Conservation (phyloP, 345 rosid species). For the Nephelium lappaceum region DNA sequence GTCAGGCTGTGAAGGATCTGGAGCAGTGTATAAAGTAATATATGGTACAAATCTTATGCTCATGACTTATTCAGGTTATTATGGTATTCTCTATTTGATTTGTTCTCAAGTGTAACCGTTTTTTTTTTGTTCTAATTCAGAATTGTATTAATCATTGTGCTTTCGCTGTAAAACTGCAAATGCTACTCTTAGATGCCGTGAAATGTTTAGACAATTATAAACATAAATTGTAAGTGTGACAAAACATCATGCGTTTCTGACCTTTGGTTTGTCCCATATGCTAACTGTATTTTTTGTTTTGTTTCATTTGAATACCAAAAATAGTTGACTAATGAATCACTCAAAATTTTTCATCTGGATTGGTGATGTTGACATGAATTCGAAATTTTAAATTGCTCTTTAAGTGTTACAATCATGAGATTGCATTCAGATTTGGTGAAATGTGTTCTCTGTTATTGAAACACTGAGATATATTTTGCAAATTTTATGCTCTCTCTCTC, state of each 20-base stretch:
- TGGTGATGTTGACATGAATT: background rate
- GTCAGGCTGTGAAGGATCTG: slow-evolving; percentile 33
- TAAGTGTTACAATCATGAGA: background rate
- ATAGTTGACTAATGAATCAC: background rate
- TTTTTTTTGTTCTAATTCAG: background rate
- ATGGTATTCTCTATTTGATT: background rate
- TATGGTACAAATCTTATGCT: background rate
- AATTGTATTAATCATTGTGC: background rate
- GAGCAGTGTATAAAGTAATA: slow-evolving; percentile 3
- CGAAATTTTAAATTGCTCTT: background rate
- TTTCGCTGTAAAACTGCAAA: background rate
- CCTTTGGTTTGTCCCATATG: background rate
- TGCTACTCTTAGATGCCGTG: background rate
- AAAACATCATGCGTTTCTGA: background rate
- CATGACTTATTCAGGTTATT: background rate
- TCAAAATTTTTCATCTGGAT: background rate
- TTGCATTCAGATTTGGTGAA: background rate
- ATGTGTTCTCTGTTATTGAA: too few relatives aligned
- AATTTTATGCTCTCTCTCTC: too few relatives aligned
- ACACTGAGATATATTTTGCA: too few relatives aligned
- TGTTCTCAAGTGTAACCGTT: too few relatives aligned
- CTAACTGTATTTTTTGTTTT: background rate
- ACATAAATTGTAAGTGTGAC: background rate
- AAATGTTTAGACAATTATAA: background rate
- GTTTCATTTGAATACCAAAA: background rate